Evolutionary conservation across 2,329 filamentous ascomycete genomes (phyloP), one percentile per base, ranked within the genome.

Genomic region (Aspergillus uvarum): DNA sequence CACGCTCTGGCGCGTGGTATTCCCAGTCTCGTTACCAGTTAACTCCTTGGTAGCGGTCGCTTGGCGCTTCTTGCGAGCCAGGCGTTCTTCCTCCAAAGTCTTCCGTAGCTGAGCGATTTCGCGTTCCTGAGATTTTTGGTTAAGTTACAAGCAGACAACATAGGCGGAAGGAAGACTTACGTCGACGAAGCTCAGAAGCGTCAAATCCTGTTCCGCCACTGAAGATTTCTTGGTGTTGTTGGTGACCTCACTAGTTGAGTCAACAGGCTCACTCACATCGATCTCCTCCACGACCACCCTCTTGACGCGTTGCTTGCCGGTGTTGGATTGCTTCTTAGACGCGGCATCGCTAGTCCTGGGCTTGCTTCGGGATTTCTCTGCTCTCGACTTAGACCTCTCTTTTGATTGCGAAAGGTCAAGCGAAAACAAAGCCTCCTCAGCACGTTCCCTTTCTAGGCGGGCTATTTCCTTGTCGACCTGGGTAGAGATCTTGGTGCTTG

Each of bases 171-270:
- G 44, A 5, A 24, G n/a, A 71, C 74, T 70, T 54, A 77, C 77
- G 67, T 85, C 80, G 60, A 85, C 78, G 60, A 81, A 80, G 70
- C 82, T 87, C 53, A 87, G 67, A 60, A 84, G 74, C 1, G 85
- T 87, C 51, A 84, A 64, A 56, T 83, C 78, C 32, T 72, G 67
- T 5, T 68, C 69, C 10, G 58, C 57, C 16, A 65, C 63, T 32
- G 68, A 70, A 7, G 69, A 68, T 29, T 63, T 68, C 53, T 65
- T 70, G 14, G 67, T 69, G 47, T 72, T 68, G 52, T 70, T 67
- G 12, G 72, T 70, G 19, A 61, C 52, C 4, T 67, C 63, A 10
- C 62, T 63, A 14, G 65, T 72, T 6, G 66, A 63, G 5, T 74
- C 73, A 2, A 74, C 56, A n/a, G 69, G 69, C 24, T 71, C 71